Percentiles rank a stretch among this genome's conserved stretches.
These are phyloP conservation scores for Dichomitus squalens DNA, from an alignment of 1,284 basidiomycete genomes.

Conservation along the genomic window DNA sequence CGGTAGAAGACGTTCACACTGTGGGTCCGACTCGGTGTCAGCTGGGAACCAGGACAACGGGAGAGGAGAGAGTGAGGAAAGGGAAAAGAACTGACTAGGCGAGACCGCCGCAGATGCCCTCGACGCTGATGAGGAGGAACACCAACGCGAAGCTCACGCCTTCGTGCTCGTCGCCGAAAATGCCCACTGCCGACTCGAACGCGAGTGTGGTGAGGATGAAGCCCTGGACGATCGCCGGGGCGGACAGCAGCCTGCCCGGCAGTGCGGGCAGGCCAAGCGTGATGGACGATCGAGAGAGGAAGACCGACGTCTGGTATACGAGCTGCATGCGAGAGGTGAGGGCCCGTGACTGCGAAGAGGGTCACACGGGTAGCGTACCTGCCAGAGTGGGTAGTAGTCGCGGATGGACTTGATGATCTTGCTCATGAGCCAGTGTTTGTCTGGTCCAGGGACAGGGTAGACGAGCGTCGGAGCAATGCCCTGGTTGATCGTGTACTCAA, in stretches of 20 bases:
- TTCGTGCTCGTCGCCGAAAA: conserved; percentile 56
- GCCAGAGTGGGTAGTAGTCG: conserved; percentile 96
- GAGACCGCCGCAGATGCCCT: conserved; percentile 89
- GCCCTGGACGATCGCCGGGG: conserved; percentile 76
- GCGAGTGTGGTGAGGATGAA: conserved; percentile 60
- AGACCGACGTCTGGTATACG: conserved; percentile 92
- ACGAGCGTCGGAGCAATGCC: conserved; percentile 91
- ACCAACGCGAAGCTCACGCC: conserved; percentile 64
- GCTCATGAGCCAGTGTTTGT: conserved; percentile 63
- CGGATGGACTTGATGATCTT: conserved; percentile 83
- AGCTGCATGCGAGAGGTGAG: conserved; percentile 44
- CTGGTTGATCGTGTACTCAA: conserved; percentile 95
- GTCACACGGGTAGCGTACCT: conserved; percentile 48
- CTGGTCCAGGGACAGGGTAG: conserved; percentile 78
- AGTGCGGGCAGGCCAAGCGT: conserved; percentile 87
- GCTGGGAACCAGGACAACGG: neutral
- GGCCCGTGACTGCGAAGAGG: neutral
- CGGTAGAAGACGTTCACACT: conserved; percentile 90
- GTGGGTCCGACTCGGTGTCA: conserved; percentile 10
- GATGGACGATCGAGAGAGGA: conserved; percentile 92
- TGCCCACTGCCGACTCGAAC: conserved; percentile 69
- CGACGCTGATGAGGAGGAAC: conserved; percentile 79
- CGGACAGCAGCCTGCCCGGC: conserved; percentile 67
- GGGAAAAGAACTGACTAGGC: conserved; percentile 69
- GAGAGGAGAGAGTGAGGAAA: conserved; percentile 1